A percentile compares a stretch with the other conserved stretches of the same genome.
These are phyloP conservation scores for Simplicillium sp. DNA, from an alignment of 2,329 filamentous ascomycete species.

Conservation along the genomic window DNA sequence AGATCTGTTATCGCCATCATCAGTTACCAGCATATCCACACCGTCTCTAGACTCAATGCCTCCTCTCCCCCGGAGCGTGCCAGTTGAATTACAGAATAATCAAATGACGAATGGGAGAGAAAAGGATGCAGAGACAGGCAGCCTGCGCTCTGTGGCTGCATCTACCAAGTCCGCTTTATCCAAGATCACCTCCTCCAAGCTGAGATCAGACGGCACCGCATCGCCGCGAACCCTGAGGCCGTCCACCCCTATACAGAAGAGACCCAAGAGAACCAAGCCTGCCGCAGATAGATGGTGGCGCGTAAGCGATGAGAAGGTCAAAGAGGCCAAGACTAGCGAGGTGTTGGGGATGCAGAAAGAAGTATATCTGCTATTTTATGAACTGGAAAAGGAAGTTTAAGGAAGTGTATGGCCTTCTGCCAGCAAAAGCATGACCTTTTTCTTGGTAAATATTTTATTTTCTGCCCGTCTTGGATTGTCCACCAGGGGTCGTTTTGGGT, in stretches of 20 bases:
- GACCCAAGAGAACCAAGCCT: constrained; percentile 45
- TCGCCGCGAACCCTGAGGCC: constrained; percentile 12
- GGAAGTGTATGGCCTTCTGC: too few relatives aligned
- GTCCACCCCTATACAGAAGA: constrained; percentile 17
- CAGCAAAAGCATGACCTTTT: too few relatives aligned
- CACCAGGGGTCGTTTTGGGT: too few relatives aligned
- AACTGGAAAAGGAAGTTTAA: constrained; percentile 50
- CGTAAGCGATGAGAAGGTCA: constrained; percentile 94
- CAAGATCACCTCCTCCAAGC: constrained; percentile 31
- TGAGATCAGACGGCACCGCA: constrained; percentile 13
- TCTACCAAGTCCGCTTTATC: constrained; percentile 46
- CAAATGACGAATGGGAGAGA: constrained; percentile 20
- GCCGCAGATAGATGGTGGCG: constrained; percentile 81
- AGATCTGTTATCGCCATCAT: constrained; percentile 32
- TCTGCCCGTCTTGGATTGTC: too few relatives aligned
- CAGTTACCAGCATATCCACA: constrained; percentile 23
- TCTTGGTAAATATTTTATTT: too few relatives aligned
- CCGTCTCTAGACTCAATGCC: constrained; percentile 24
- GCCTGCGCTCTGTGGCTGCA: constrained; percentile 45
- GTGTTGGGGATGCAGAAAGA: constrained; percentile 91
- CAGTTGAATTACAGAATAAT: constrained; percentile 13
- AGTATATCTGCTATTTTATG: constrained; percentile 94
- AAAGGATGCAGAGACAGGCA: constrained; percentile 39
- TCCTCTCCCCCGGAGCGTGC: constrained; percentile 20
- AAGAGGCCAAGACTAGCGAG: constrained; percentile 85